Base-by-base conservation (phyloP, 352 stramenopile genomes). In the Blastocystis hominis region DNA sequence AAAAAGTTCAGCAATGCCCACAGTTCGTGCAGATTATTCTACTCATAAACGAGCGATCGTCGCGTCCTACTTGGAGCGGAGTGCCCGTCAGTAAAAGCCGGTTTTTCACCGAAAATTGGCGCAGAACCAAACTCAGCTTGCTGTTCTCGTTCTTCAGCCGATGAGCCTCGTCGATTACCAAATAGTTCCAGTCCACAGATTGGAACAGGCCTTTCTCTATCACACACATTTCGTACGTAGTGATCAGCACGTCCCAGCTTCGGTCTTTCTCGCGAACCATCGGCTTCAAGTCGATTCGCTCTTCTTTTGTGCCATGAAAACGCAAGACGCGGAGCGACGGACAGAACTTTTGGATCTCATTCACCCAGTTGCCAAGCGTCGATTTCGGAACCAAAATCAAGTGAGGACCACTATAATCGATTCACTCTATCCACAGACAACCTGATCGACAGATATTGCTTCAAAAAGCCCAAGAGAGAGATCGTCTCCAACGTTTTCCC, bases 1-100 rank as follows among this genome's bases (percentile, higher is more conserved):
- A 99, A 91, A 90, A 99, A 99, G 91, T 99, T 99, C n/a, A 99
- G 91, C 86, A 99, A 90, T 24, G 97, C 96, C 97, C 97, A 99
- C 2, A 99, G 92, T 91, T 99, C 97, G 89, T 98, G 96, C 64
- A 99, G 91, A 89, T 99, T 99, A 91, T 99, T 99, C 91, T 99
- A n/a, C n/a, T n/a, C n/a, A n/a, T n/a, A n/a, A n/a, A n/a, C n/a
- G n/a, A 95, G 64, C 97, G 89, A n/a, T 94, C 94, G 13, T 53
- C 17, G 5, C 20, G 20, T 20, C 20, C 20, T n/a, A n/a, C n/a
- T n/a, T n/a, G 89, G 17, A 91, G 90, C 38, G 94, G 94, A n/a
- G 94, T 97, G 54, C 94, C 94, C 10, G 94, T 97, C 7, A 97
- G 89, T 5, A 97, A 89, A 0, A 97, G 89, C 7, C 93, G 89